A percentile compares a stretch with the other conserved stretches of the same genome.
These are phyloP conservation scores for Xylaria venustula DNA, from an alignment of 495 filamentous ascomycete species.

Conservation along the genomic window DNA sequence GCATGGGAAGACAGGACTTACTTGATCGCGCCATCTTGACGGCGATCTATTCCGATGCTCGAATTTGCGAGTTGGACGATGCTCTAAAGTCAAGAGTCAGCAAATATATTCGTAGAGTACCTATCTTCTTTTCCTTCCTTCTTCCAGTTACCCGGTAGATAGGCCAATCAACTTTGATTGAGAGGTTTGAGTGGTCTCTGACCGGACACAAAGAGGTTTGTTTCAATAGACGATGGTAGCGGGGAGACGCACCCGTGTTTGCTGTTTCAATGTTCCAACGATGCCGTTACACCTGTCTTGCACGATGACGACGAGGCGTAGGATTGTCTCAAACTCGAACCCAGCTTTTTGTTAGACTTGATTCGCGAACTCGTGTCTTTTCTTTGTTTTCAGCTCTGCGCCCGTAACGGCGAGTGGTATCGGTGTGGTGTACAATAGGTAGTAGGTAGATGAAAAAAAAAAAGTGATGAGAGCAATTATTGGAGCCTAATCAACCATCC, in stretches of 20 bases:
- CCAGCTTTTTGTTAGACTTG: neutral
- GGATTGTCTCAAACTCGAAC: neutral
- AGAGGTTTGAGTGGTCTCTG: neutral
- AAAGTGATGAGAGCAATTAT: too few species aligned
- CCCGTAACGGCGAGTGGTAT: too few species aligned
- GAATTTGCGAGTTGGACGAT: too few species aligned
- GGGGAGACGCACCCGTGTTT: neutral
- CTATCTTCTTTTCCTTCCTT: too few species aligned
- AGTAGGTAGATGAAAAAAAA: too few species aligned
- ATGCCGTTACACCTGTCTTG: too few species aligned
- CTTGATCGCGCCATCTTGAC: conserved; percentile 12
- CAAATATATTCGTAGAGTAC: neutral
- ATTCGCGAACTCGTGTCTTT: too few species aligned
- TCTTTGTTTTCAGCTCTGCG: too few species aligned
- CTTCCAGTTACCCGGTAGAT: too few species aligned
- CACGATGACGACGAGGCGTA: neutral
- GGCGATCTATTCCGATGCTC: neutral
- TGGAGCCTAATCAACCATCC: too few species aligned
- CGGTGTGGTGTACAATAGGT: neutral
- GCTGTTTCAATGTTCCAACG: neutral
- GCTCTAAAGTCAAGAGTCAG: neutral
- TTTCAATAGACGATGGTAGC: neutral
- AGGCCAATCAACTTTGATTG: neutral
- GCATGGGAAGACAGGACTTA: neutral
- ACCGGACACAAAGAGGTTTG: neutral